phyloP scores from a whole-genome alignment of 106 monocot species.

The Dendrobium huoshanense region DNA sequence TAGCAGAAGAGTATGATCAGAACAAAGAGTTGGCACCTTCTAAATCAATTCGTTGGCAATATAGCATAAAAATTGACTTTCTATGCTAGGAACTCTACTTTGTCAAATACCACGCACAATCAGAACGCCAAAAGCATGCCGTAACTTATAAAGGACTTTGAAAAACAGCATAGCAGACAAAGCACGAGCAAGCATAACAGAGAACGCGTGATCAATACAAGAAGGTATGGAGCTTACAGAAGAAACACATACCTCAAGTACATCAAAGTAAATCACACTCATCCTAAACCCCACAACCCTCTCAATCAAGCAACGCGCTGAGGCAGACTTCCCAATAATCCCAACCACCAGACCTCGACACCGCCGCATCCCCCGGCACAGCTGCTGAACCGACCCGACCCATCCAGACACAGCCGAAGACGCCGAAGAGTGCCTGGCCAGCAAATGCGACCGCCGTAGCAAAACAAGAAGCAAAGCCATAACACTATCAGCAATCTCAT shows the following conservation, averaged over 20 bases:
- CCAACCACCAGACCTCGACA: conserved; percentile 88
- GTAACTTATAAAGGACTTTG: no score
- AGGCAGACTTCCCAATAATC: conserved; percentile 64
- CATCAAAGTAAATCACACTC: conserved; percentile 88
- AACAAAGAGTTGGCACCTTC: no score
- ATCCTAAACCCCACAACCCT: conserved; percentile 82
- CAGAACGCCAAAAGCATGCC: no score
- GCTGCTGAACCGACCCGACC: conserved; percentile 77
- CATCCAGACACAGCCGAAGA: conserved; percentile 58
- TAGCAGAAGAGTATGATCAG: no score
- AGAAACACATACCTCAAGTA: conserved; percentile 24
- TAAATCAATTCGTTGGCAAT: no score
- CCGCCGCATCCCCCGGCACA: conserved; percentile 84
- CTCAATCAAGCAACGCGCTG: conserved; percentile 69
- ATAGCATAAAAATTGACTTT: no score
- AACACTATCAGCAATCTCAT: conserved; percentile 89
- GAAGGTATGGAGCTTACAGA: neutral
- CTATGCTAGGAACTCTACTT: no score
- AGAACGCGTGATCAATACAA: no score
- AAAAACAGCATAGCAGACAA: no score
- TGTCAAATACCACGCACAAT: no score
- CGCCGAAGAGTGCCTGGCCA: conserved; percentile 54
- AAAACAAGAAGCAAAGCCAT: conserved; percentile 84
- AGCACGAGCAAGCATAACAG: no score
- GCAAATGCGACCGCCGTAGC: conserved; percentile 61